phyloP scores from a whole-genome alignment of 148 eudicot genomes.

The Pharnaceum exiguum region DNA sequence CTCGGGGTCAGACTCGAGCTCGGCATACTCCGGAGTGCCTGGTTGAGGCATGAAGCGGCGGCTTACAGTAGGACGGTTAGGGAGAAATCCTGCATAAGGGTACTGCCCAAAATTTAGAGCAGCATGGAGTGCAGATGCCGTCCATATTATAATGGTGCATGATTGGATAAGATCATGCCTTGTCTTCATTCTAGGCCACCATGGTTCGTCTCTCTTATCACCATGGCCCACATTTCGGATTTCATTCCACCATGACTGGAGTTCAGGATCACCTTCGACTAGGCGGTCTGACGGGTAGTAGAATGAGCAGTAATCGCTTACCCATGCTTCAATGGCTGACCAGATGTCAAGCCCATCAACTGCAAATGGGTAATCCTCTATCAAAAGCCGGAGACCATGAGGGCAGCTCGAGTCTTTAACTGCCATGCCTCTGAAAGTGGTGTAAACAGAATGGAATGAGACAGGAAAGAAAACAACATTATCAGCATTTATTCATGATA shows the following conservation, averaged over 20 bases:
- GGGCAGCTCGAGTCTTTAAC: slow-evolving; percentile 18
- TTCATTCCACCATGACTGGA: slow-evolving; percentile 30
- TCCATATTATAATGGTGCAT: slow-evolving; percentile 28
- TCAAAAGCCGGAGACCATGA: slow-evolving; percentile 18
- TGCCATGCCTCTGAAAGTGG: slow-evolving; percentile 23
- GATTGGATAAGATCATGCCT: slow-evolving; percentile 12
- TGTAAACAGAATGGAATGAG: background rate
- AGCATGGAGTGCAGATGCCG: slow-evolving; percentile 26
- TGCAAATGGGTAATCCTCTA: slow-evolving; percentile 32
- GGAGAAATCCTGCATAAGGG: slow-evolving; percentile 22
- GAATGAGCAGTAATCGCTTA: slow-evolving; percentile 18
- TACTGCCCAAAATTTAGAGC: slow-evolving; percentile 29
- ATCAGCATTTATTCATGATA: background rate
- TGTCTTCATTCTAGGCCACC: slow-evolving; percentile 27
- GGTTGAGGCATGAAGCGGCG: slow-evolving; percentile 15
- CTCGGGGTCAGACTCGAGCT: slow-evolving; percentile 24
- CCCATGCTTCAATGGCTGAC: slow-evolving; percentile 31
- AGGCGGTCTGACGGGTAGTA: slow-evolving; percentile 16
- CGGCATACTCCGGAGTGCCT: slow-evolving; percentile 24
- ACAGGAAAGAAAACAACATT: background rate
- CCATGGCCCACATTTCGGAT: slow-evolving; percentile 19
- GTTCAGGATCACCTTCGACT: slow-evolving; percentile 16
- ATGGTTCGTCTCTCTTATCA: slow-evolving; percentile 22
- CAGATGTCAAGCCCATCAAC: slow-evolving; percentile 26
- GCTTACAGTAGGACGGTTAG: slow-evolving; percentile 21